A percentile compares a stretch with the other conserved stretches of the same genome.
These are phyloP conservation scores for Hebeloma cylindrosporum DNA, from an alignment of 768 basidiomycete species.

Conservation along the genomic window DNA sequence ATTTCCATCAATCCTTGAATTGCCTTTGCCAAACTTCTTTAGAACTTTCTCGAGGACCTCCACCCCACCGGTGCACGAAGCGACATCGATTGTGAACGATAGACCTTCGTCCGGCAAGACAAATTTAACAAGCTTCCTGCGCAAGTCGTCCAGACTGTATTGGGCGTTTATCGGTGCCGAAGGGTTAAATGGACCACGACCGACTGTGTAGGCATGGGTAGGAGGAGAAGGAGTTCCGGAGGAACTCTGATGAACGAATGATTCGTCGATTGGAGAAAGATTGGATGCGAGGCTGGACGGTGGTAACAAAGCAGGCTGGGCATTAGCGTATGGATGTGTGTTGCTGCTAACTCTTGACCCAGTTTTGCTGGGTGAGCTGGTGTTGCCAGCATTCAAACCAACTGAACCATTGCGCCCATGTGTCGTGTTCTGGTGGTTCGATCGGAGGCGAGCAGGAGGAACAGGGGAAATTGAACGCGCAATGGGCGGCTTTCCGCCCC, in stretches of 20 bases:
- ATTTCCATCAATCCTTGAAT: conserved; percentile 42
- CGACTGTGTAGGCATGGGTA: conserved; percentile 49
- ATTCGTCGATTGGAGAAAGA: conserved; percentile 75
- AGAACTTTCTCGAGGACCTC: conserved; percentile 89
- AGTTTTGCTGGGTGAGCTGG: conserved; percentile 44
- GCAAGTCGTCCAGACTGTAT: conserved; percentile 50
- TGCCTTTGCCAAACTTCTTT: conserved; percentile 82
- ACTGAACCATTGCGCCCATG: conserved; percentile 59
- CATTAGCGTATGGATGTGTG: conserved; percentile 62
- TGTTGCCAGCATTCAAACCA: conserved; percentile 42
- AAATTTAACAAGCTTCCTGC: conserved; percentile 88
- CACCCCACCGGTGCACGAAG: conserved; percentile 75
- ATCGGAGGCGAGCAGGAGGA: conserved; percentile 34
- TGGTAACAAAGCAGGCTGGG: conserved; percentile 44
- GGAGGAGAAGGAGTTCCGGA: conserved; percentile 51
- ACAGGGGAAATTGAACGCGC: conserved; percentile 47
- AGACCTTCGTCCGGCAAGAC: conserved; percentile 79
- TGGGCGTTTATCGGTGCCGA: conserved; percentile 34
- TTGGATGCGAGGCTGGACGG: conserved; percentile 36
- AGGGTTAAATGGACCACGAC: conserved; percentile 59
- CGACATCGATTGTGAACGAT: conserved; percentile 76
- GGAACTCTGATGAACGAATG: conserved; percentile 42
- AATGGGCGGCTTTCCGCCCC: conserved; percentile 35
- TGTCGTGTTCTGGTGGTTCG: conserved; percentile 21
- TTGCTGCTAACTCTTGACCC: conserved; percentile 43